These are phyloP conservation scores for Suillus variegatus DNA, from an alignment of 768 basidiomycete genomes.

Conservation along the genomic window DNA sequence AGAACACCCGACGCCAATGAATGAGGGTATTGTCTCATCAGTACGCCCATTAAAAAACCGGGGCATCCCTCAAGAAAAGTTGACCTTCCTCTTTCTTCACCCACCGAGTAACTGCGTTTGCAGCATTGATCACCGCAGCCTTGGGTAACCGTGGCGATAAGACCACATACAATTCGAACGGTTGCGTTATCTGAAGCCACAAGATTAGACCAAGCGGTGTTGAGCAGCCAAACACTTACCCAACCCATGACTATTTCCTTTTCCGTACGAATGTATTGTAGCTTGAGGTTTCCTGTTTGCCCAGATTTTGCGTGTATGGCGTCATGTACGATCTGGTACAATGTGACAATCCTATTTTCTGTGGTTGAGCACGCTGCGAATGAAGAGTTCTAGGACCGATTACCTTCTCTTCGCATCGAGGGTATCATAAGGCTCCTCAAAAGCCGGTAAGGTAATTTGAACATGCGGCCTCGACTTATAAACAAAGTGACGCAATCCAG, in stretches of 20 bases:
- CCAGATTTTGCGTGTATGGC: conserved; percentile 89
- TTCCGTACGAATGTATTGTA: conserved; percentile 85
- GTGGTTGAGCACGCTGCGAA: conserved; percentile 9
- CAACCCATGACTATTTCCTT: conserved; percentile 92
- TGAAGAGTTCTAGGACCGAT: conserved; percentile 10
- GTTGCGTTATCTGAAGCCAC: conserved; percentile 76
- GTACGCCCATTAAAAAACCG: conserved; percentile 62
- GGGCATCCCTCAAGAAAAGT: conserved; percentile 86
- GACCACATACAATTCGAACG: conserved; percentile 88
- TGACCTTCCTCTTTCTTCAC: conserved; percentile 83
- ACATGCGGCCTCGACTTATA: conserved; percentile 92
- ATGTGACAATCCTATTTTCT: conserved; percentile 64
- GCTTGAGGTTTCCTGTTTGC: conserved; percentile 75
- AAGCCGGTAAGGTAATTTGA: conserved; percentile 84
- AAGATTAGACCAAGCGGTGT: not conserved
- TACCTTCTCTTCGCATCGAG: conserved; percentile 62
- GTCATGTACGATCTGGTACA: conserved; percentile 89
- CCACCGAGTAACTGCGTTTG: conserved; percentile 89
- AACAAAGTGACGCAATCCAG: conserved; percentile 90
- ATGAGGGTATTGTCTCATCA: not conserved
- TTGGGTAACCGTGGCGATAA: conserved; percentile 85
- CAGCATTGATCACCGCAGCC: conserved; percentile 82
- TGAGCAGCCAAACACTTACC: conserved; percentile 52
- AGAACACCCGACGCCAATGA: not conserved
- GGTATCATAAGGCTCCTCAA: conserved; percentile 82